phyloP scores from a whole-genome alignment of 2,329 filamentous ascomycete species.

The Chalaropsis ovoidea region DNA sequence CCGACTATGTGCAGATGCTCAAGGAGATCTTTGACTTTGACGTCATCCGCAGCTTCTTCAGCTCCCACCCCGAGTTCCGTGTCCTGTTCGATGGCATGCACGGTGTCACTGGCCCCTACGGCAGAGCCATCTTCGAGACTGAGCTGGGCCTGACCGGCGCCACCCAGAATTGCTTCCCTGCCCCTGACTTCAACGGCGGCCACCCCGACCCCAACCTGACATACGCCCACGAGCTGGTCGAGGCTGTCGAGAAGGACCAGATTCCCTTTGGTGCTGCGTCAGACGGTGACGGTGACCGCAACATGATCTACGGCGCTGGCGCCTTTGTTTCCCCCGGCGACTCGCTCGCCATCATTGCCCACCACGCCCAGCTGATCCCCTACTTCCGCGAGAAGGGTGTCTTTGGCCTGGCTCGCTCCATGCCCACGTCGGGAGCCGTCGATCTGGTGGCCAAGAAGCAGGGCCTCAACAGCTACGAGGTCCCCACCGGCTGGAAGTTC shows the following conservation, averaged over 20 bases:
- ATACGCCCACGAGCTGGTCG: slow-evolving; percentile 89
- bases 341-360: slow-evolving; percentile 93
- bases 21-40: slow-evolving; percentile 98
- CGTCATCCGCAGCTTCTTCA: slow-evolving; percentile 89
- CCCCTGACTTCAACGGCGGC: slow-evolving; percentile 90
- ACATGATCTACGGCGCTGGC: slow-evolving; percentile 99
- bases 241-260: slow-evolving; percentile 78
- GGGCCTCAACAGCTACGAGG: slow-evolving; percentile 84
- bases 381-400: slow-evolving; percentile 98
- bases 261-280: slow-evolving; percentile 95
- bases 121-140: slow-evolving; percentile 85
- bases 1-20: slow-evolving; percentile 88
- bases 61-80: slow-evolving; percentile 81
- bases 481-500: slow-evolving; percentile 98
- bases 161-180: slow-evolving; percentile 85
- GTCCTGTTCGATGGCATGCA: slow-evolving; percentile 90
- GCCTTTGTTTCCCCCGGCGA: slow-evolving; percentile 95
- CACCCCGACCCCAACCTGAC: slow-evolving; percentile 97
- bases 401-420: slow-evolving; percentile 87
- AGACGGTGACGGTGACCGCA: slow-evolving; percentile 94
- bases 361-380: slow-evolving; percentile 90
- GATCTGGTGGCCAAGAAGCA: slow-evolving; percentile 94
- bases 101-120: slow-evolving; percentile 93
- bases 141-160: slow-evolving; percentile 71
- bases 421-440: slow-evolving; percentile 93